Base-by-base conservation (phyloP, 345 rosid species). In the Lepidium africanum region DNA sequence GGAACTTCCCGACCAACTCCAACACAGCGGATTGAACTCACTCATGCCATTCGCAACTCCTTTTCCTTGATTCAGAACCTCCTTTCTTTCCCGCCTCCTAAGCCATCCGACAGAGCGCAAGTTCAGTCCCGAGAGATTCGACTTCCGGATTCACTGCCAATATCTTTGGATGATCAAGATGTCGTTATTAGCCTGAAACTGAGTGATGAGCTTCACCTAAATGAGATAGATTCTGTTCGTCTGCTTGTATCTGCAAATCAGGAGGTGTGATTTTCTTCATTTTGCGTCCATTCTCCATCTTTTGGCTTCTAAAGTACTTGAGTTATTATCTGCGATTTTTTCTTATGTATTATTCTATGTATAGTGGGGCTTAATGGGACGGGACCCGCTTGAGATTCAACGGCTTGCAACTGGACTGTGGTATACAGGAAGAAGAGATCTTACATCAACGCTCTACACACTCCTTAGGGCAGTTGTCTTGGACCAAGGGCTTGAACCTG, bases 371-470 rank as follows among this genome's bases (percentile, higher is more conserved):
- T 77, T 94, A 72, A 75, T 87, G 84, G 99, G 97, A 73, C 84
- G 99, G 50, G 92, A 80, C 53, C 88, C 82, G 3, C 58, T 79
- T 54, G 99, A 94, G 78, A 82, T 94, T 75, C 81, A 86, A 42
- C 95, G 97, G 40, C 91, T 94, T 79, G 88, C 99, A 14, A 82
- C 86, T 32, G 99, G 99, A 63, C 86, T 93, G 38, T 90, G 98
- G 98, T 93, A 93, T 72, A 83, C 96, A 7, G 96, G 87, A 80
- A 88, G 98, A 69, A 83, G 94, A 66, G 96, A 93, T 79, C 72
- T 85, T 70, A 63, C 88, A 77, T 88, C 89, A 65, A 83, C 95
- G 14, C 80, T 94, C 11, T 86, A 83, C 62, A 84, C 84, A 53
- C 85, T 94, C 42, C 74, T 91, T 63, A 86, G 98, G 90, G 96